Evolutionary conservation across 345 rosid species (phyloP), one percentile per base, ranked within the genome.

Genomic region (Brassica cretica): DNA sequence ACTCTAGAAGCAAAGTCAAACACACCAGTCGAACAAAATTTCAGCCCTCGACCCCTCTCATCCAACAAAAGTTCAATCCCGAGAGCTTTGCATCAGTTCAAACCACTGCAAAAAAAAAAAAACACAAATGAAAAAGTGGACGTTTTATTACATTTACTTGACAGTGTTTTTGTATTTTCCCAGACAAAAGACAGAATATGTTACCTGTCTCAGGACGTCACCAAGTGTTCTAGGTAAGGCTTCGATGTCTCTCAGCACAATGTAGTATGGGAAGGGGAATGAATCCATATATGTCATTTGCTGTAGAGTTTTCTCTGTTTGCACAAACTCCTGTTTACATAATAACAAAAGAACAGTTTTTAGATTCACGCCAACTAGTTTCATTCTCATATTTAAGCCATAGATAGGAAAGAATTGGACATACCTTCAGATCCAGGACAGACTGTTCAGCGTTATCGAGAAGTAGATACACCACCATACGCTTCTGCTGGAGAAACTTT

Each of bases 391-490:
- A 24, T 5, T 16, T 12, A 60, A 64, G 37, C n/a, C 9, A 53
- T 24, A 49, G 11, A 61, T 18, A 21, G 64, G 46, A 32, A 30
- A 10, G 21, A 44, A 58, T 15, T 51, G 56, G 21, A 63, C 64
- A 56, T 84, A 92, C 98, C 97, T 68, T 73, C 32, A 85, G 81
- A 80, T 93, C 91, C 79, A 89, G 68, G 37, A 93, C 91, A 2
- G 98, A 89, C 75, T 90, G 91, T 62, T 89, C 80, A 0, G 85
- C 79, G 73, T 86, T 88, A 82, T 95, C 97, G 7, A 95, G 85
- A 19, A 95, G 88, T 30, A 95, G 83, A 78, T 91, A 95, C 3
- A 96, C 99, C 5, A 93, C 98, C 99, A 93, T 89, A 19, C 99
- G 89, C 80, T 90, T 93, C 82, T 83, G 86, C 32, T 86, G 87